A percentile compares a stretch with the other conserved stretches of the same genome.
phyloP scores from a whole-genome alignment of 169 alveolate species.

The Plasmodium gaboni region DNA sequence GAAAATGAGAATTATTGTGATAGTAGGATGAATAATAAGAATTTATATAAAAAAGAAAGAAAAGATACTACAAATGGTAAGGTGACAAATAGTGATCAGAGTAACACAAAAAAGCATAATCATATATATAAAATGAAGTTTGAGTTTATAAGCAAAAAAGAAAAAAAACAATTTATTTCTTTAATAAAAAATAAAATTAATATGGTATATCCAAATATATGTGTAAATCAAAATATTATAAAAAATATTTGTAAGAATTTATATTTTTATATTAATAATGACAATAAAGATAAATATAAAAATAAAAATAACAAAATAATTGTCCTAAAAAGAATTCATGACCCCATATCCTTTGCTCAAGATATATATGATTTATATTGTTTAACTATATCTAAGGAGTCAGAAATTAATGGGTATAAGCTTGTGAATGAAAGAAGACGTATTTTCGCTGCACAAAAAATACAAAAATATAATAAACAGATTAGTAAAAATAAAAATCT shows the following conservation, averaged over 20 bases:
- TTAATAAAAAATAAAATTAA: constrained; percentile 2
- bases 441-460: neutral
- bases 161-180: constrained; percentile 19
- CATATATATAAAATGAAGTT: neutral
- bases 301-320: constrained; percentile 11
- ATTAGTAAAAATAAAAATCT: constrained; percentile 3
- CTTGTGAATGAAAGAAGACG: constrained; percentile 21
- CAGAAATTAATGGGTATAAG: constrained; percentile 57
- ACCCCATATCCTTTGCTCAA: constrained; percentile 54
- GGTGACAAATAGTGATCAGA: too few relatives aligned
- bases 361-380: constrained; percentile 58
- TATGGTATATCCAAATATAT: neutral
- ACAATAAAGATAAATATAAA: neutral
- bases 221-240: neutral
- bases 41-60: neutral
- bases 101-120: neutral
- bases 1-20: neutral
- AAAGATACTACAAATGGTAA: neutral
- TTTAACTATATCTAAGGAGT: constrained; percentile 65
- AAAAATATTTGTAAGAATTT: constrained; percentile 22
- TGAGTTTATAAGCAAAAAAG: neutral
- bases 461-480: neutral
- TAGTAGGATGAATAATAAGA: neutral
- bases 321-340: constrained; percentile 70
- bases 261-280: constrained; percentile 17